Percentiles rank a stretch among this genome's conserved stretches.
phyloP scores from a whole-genome alignment of 495 filamentous ascomycete genomes.

The Aspergillus taichungensis region DNA sequence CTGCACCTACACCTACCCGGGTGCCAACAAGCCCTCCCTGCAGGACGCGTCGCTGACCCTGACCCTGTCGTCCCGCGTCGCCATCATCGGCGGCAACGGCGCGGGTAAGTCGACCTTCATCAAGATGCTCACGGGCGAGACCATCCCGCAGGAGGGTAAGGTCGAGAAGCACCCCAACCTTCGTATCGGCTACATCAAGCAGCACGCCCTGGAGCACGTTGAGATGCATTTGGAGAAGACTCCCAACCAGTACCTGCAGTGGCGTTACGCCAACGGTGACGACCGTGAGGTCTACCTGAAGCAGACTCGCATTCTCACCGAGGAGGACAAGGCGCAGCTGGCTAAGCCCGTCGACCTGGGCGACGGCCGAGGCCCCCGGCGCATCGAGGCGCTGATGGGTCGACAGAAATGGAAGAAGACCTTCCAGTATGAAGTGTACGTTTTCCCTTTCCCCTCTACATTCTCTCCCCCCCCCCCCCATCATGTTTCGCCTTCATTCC shows the following conservation, averaged over 20 bases:
- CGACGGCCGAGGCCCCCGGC: slow-evolving; percentile 68
- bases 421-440: slow-evolving; percentile 94
- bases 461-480: background rate
- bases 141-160: slow-evolving; percentile 74
- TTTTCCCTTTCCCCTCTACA: slow-evolving; percentile 1
- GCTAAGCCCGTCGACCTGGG: slow-evolving; percentile 75
- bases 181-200: slow-evolving; percentile 99
- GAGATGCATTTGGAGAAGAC: slow-evolving; percentile 99
- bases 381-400: slow-evolving; percentile 84
- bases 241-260: slow-evolving; percentile 96
- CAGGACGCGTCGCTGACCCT: slow-evolving; percentile 76
- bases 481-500: no score
- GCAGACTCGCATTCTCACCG: slow-evolving; percentile 85
- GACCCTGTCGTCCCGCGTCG: slow-evolving; percentile 82
- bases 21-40: slow-evolving; percentile 77
- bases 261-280: slow-evolving; percentile 94
- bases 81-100: slow-evolving; percentile 95
- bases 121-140: slow-evolving; percentile 95
- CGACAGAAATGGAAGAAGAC: slow-evolving; percentile 98
- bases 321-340: slow-evolving; percentile 80
- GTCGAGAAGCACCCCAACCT: slow-evolving; percentile 98
- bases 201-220: slow-evolving; percentile 97
- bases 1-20: slow-evolving; percentile 84
- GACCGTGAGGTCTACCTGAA: slow-evolving; percentile 97
- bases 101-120: slow-evolving; percentile 98